Conservation (phyloP, 192 early-diverging fungal species). For the Dimargaris xerosporica region DNA sequence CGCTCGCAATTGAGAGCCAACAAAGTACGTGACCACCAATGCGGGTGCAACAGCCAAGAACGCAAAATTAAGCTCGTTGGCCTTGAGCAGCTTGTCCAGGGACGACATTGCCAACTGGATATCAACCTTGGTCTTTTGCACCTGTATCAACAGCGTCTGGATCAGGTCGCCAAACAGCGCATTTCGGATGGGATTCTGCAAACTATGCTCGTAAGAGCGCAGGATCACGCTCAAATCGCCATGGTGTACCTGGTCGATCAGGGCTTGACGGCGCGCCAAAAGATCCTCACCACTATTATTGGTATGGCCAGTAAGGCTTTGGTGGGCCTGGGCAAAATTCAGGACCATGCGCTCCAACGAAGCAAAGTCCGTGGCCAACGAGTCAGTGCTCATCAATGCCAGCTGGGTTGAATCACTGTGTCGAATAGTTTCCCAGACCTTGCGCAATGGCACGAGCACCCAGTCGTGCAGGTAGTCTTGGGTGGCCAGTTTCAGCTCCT, state of each 20-base stretch:
- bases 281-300: not conserved
- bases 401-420: slow-evolving; percentile 55
- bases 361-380: slow-evolving; percentile 60
- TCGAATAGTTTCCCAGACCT: slow-evolving; percentile 66
- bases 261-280: not conserved
- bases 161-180: slow-evolving; percentile 46
- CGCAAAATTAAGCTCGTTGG: slow-evolving; percentile 93
- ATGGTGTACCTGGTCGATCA: slow-evolving; percentile 41
- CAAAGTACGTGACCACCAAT: slow-evolving; percentile 37
- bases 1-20: slow-evolving; percentile 21
- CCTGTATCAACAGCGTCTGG: slow-evolving; percentile 56
- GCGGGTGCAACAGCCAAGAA: slow-evolving; percentile 69
- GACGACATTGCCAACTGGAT: slow-evolving; percentile 82
- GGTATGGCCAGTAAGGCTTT: not conserved
- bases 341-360: slow-evolving; percentile 83
- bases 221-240: slow-evolving; percentile 76
- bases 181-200: slow-evolving; percentile 34
- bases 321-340: slow-evolving; percentile 46
- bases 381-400: slow-evolving; percentile 57
- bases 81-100: slow-evolving; percentile 76
- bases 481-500: slow-evolving; percentile 35
- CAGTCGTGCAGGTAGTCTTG: slow-evolving; percentile 57
- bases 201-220: slow-evolving; percentile 57
- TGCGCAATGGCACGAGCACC: slow-evolving; percentile 54
- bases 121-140: slow-evolving; percentile 94